Base-by-base conservation (phyloP, 2,329 filamentous ascomycete genomes). In the Fusarium beomiforme region DNA sequence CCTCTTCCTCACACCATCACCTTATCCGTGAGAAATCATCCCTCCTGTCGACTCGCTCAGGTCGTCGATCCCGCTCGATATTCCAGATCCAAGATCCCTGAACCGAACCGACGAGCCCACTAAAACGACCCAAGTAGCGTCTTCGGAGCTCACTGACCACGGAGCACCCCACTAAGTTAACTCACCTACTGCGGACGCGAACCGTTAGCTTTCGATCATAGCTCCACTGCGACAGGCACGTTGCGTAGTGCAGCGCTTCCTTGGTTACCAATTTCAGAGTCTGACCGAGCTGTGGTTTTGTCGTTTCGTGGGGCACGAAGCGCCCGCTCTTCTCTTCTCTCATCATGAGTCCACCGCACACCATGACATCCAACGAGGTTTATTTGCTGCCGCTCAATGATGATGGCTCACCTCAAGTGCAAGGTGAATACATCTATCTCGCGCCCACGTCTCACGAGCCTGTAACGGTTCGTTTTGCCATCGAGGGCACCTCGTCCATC, bases 401-500 rank as follows among this genome's bases (percentile, higher is more conserved):
- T 83, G 89, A 95, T 83, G 96, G 97, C 76, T 94, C 94, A 74
- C 96, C 97, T 37, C 91, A 97, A 80, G 90, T 99, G 51, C 88
- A 93, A 29, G 93, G 94, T 77, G 91, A 93, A 75, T 99, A 98
- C 85, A 93, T 98, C 77, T 97, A 97, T 81, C 86, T 99, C 44
- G 92, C 94, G 1, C 91, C 96, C 21, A 84, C 83, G 71, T 91
- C 92, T 21, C 88, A 87, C 42, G 87, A 91, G n/a, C 92, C 92
- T 43, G 91, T 98, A 77, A 88, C 88, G 57, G 85, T 98, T 62
- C 91, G 95, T 65, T 97, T 99, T 81, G 90, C 94, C 74, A 95
- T 98, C 75, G 93, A 98, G 82, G 95, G 96, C 69, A 95, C 94
- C 62, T 97, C 95, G 79, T 97, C 95, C 69, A 96, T 99, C 85